Conservation (phyloP, 1,284 basidiomycete species). For the Irpex lacteus region DNA sequence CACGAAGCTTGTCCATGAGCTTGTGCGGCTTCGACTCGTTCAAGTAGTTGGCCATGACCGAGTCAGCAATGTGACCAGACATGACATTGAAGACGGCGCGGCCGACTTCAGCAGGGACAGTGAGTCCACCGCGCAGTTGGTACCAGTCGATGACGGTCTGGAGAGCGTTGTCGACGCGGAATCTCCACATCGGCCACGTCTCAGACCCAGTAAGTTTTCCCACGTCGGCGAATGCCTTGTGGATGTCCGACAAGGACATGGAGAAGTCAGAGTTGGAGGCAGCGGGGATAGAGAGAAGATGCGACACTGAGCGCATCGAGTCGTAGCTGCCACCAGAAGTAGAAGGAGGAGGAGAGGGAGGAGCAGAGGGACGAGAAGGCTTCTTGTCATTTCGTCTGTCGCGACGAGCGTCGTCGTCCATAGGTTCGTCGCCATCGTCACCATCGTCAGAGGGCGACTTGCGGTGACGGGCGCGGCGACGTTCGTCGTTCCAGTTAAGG, state of each 20-base stretch:
- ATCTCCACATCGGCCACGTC: not conserved
- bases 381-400: not conserved
- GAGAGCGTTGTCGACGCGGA: not conserved
- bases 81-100: not conserved
- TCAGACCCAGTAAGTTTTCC: slow-evolving; percentile 1
- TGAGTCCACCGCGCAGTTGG: not conserved
- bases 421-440: not conserved
- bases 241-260: not conserved
- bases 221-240: not conserved
- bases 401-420: not conserved
- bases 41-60: not conserved
- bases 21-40: not conserved
- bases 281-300: not conserved
- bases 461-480: not conserved
- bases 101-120: not conserved
- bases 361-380: not conserved
- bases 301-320: not conserved
- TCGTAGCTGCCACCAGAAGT: not conserved
- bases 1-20: not conserved
- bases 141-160: no score
- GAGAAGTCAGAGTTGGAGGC: not conserved
- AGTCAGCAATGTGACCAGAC: not conserved
- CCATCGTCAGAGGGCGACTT: not conserved
- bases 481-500: not conserved
- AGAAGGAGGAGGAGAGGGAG: not conserved